Base-by-base conservation (phyloP, 2,329 filamentous ascomycete species). In the Talaromyces sp. region DNA sequence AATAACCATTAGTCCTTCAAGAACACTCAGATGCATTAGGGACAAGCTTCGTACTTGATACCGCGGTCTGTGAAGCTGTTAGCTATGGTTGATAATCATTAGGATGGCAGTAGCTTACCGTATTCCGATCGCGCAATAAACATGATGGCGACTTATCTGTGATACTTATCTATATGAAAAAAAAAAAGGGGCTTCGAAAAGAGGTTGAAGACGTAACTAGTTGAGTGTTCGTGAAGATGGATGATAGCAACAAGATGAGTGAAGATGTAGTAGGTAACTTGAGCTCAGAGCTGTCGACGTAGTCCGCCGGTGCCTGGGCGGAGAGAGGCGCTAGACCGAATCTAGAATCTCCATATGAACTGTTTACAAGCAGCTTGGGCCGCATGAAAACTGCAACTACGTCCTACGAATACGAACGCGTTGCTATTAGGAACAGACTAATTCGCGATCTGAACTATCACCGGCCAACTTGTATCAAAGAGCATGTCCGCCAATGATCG, bases 71-170 rank as follows among this genome's bases (percentile, higher is more conserved):
- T 64, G 65, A 68, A 70, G 67, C 62, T 70, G 78, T 80, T 76
- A 81, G 77, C 75, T 72, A 72, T 69, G 63, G 68, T 67, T 70
- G 68, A 68, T 69, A 68, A 69, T 68, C 61, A 56, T 41, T 64
- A 59, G 43, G 69, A 69, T 65, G 70, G 22, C 63, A 76, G 79
- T 50, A 76, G 79, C 90, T 84, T 86, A 95, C 94, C 95, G 85
- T 99, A 99, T 94, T 99, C 95, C 79, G 94, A 98, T 84, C 95
- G 92, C 87, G 95, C 93, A 87, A 99, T 98, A 88, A 99, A 99
- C 95, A 97, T 97, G 75, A 84, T 92, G 83, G 80, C 77, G 70
- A 80, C 25, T 80, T 72, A 63, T 58, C 43, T 56, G 59, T 57
- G n/a, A 15, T n/a, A 15, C 22, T 7, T n/a, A n/a, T 49, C 54